Evolutionary conservation across 2,329 filamentous ascomycete genomes (phyloP), one percentile per base, ranked within the genome.

Genomic region (Trichoderma harzianum): DNA sequence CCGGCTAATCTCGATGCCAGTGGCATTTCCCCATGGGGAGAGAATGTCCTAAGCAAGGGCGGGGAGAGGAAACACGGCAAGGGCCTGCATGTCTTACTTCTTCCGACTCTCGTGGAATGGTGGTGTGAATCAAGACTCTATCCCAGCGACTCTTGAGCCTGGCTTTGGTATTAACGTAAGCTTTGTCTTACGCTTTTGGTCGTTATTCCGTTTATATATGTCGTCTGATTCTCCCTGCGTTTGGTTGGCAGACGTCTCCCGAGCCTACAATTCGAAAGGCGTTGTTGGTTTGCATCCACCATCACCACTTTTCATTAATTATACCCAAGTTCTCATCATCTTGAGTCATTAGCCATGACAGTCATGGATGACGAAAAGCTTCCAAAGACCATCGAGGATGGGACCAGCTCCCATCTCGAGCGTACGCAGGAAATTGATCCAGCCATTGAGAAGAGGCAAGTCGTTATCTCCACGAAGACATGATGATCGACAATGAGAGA

Each of bases 21-120:
- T 65, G 32, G 21, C n/a, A 53, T 8, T 65, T 65, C 62, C 62
- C 62, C 62, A 53, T 65, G 62, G 62, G 62, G 62, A 65, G 62
- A 65, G 43, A 34, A 47, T 53, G 4, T 5, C 16, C 62, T 65
- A 65, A 53, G 28, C 43, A 65, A 53, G 43, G 62, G 62, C 62
- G 62, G 62, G 62, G 62, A 53, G 62, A 16, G 36, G 61, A 2
- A n/a, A 10, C 18, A 30, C 26, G 36, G 18, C 26, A 21, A 47
- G 36, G 61, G n/a, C 43, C 43, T 53, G 28, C 62, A 65, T 53
- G 43, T 65, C 43, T 65, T 65, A 53, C 43, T 14, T 26, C 51
- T 53, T 8, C 57, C 30, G 30, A 60, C 57, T 60, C 28, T 36
- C 24, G 62, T 53, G 43, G 43, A 30, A 21, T 6, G 26, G 39